Evolutionary conservation across 2,329 filamentous ascomycete genomes (phyloP).

Genomic region (Fusarium udum): DNA sequence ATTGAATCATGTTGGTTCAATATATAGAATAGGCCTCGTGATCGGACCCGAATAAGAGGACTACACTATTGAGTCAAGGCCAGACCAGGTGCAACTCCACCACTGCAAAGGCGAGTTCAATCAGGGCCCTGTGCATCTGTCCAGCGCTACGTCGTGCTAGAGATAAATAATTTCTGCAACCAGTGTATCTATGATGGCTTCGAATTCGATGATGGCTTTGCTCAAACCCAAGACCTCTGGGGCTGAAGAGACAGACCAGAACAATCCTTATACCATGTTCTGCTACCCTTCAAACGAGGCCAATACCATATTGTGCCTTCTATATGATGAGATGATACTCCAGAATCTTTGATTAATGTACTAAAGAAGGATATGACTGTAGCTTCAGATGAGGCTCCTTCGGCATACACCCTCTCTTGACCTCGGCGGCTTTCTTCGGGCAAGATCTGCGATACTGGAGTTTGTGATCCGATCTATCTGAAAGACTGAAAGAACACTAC

Average conservation of each 20-base stretch:
- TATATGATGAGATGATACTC: not conserved
- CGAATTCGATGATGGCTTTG: not conserved
- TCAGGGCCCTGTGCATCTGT: not conserved
- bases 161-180: not conserved
- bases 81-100: not conserved
- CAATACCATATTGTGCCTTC: not conserved
- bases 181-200: not conserved
- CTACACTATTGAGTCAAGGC: not conserved
- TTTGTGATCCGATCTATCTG: constrained; percentile 8
- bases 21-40: not conserved
- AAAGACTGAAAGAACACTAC: not conserved
- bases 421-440: constrained; percentile 29
- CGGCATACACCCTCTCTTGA: constrained; percentile 7
- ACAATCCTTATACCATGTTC: not conserved
- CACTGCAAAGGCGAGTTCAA: not conserved
- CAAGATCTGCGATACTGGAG: constrained; percentile 31
- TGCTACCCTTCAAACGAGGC: not conserved
- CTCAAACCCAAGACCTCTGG: not conserved
- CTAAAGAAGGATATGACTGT: not conserved
- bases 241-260: not conserved
- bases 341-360: not conserved
- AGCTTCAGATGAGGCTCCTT: not conserved
- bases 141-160: not conserved
- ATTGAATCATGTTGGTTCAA: not conserved
- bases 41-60: not conserved